Evolutionary conservation across 1,284 basidiomycete species (phyloP).

Genomic region (Apiotrichum veenhuisii): DNA sequence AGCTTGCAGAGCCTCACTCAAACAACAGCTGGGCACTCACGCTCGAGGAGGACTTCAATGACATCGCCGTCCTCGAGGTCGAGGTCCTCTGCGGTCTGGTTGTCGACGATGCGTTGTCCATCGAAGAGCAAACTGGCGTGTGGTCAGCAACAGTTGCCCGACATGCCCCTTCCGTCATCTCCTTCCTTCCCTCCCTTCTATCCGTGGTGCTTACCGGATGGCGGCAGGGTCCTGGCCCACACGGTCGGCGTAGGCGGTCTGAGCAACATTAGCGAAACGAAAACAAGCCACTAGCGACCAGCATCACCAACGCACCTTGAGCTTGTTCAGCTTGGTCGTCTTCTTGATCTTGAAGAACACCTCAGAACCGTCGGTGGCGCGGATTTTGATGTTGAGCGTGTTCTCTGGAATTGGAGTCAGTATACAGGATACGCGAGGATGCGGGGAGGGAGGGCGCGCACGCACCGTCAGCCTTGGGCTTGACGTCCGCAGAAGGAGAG

Average conservation of each 20-base stretch:
- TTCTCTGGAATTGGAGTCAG: slow-evolving; percentile 51
- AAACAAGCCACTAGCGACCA: too few relatives aligned
- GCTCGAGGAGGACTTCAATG: slow-evolving; percentile 89
- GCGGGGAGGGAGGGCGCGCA: neutral
- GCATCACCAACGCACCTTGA: slow-evolving; percentile 49
- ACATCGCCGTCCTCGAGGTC: slow-evolving; percentile 81
- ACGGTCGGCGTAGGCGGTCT: slow-evolving; percentile 87
- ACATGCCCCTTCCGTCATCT: neutral
- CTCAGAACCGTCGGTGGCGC: slow-evolving; percentile 75
- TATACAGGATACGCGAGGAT: neutral
- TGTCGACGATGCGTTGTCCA: slow-evolving; percentile 72
- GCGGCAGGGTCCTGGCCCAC: slow-evolving; percentile 83
- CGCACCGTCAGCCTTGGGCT: slow-evolving; percentile 57
- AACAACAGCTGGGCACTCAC: slow-evolving; percentile 55
- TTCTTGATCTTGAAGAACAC: slow-evolving; percentile 99
- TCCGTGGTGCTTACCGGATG: slow-evolving; percentile 66
- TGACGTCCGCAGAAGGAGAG: slow-evolving; percentile 52
- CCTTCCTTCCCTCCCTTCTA: neutral
- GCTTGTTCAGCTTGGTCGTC: slow-evolving; percentile 87
- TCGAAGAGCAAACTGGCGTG: slow-evolving; percentile 77
- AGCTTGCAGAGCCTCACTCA: neutral
- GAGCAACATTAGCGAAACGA: slow-evolving; percentile 31
- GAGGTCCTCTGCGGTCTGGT: slow-evolving; percentile 74
- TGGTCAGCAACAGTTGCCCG: neutral
- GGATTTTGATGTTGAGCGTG: slow-evolving; percentile 80